These are phyloP conservation scores for Akanthomyces lecanii DNA, from an alignment of 2,329 filamentous ascomycete genomes.

Conservation along the genomic window DNA sequence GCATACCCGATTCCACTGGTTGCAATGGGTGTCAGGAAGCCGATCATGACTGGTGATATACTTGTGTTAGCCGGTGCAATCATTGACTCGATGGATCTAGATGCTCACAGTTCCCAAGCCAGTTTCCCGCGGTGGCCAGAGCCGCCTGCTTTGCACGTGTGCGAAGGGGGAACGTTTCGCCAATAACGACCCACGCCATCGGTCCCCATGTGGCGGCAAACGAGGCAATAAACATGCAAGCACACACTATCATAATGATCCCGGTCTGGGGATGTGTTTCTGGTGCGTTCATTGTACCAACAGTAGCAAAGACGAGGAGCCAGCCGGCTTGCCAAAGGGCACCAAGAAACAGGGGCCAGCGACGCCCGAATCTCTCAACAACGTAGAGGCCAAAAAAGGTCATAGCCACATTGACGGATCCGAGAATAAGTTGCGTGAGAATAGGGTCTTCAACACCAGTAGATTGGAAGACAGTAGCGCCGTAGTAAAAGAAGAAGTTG, in stretches of 20 bases:
- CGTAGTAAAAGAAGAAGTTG: conserved; percentile 63
- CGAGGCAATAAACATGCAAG: conserved; percentile 69
- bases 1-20: conserved; percentile 55
- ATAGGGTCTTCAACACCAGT: conserved; percentile 64
- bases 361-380: conserved; percentile 64
- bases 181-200: conserved; percentile 64
- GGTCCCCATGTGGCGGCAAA: conserved; percentile 69
- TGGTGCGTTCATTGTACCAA: conserved; percentile 46
- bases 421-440: conserved; percentile 63
- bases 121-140: conserved; percentile 51
- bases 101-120: conserved; percentile 53
- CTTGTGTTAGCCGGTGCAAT: conserved; percentile 17
- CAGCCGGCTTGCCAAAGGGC: conserved; percentile 64
- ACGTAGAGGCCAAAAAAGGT: conserved; percentile 66
- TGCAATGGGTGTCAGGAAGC: conserved; percentile 66
- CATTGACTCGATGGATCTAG: too few relatives aligned
- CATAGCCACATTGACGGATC: conserved; percentile 62
- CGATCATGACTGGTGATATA: conserved; percentile 49
- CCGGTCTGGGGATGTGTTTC: conserved; percentile 46
- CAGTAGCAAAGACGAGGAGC: conserved; percentile 59
- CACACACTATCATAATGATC: conserved; percentile 66
- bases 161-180: conserved; percentile 60
- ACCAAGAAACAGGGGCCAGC: conserved; percentile 61
- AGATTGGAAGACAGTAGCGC: conserved; percentile 62
- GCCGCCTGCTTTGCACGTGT: conserved; percentile 52